These are phyloP conservation scores for Lactifluus pinguis DNA, from an alignment of 768 basidiomycete species.

Conservation along the genomic window DNA sequence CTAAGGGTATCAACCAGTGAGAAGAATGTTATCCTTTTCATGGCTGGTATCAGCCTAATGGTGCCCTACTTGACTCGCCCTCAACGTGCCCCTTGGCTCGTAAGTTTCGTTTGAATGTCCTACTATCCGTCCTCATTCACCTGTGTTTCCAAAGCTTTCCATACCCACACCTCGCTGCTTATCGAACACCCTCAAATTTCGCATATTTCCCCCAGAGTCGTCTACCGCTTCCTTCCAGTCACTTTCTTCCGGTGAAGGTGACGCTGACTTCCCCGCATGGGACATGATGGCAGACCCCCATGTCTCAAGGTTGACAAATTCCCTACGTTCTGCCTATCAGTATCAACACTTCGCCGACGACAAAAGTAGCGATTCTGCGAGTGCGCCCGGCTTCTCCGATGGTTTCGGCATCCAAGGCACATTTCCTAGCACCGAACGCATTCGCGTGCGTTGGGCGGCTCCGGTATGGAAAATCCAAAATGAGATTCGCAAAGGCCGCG, in stretches of 20 bases:
- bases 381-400: conserved; percentile 44
- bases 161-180: no score
- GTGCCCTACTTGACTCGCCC: conserved; percentile 60
- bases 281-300: no score
- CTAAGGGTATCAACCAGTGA: conserved; percentile 43
- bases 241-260: conserved; percentile 26
- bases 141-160: conserved; percentile 23
- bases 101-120: conserved; percentile 24
- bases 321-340: conserved; percentile 33
- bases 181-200: conserved; percentile 63
- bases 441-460: no score
- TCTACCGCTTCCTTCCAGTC: no score
- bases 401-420: conserved; percentile 48
- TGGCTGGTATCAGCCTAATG: conserved; percentile 38
- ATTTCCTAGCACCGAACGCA: no score
- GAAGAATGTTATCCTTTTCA: conserved; percentile 41
- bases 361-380: conserved; percentile 66
- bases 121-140: neutral
- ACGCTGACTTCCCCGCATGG: conserved; percentile 36
- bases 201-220: conserved; percentile 45
- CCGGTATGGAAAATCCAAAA: no score
- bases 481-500: no score
- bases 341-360: conserved; percentile 33
- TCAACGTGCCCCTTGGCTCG: conserved; percentile 66
- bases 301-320: conserved; percentile 37